phyloP scores from a whole-genome alignment of 306 rosid genomes.

The Quercus dentata region DNA sequence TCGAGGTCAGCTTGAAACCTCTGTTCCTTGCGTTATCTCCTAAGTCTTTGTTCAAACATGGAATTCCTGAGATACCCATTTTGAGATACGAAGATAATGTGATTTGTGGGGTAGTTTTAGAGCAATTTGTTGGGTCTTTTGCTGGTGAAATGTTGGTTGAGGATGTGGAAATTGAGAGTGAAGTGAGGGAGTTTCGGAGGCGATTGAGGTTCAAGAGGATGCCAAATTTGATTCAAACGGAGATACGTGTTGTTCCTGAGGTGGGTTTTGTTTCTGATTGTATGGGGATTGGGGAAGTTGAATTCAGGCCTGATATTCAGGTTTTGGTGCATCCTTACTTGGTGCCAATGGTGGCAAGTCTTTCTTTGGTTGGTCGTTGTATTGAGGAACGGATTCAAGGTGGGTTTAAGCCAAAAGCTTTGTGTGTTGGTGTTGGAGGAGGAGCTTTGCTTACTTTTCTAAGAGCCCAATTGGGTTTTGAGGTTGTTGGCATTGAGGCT shows the following conservation, averaged over 20 bases:
- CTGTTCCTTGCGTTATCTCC: conserved; percentile 77
- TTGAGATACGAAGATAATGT: conserved; percentile 64
- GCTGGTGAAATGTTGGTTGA: conserved; percentile 89
- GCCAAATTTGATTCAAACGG: conserved; percentile 85
- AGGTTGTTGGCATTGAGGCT: conserved; percentile 63
- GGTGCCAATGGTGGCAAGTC: conserved; percentile 80
- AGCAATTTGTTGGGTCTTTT: conserved; percentile 43
- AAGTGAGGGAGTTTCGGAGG: conserved; percentile 65
- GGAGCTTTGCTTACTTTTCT: conserved; percentile 74
- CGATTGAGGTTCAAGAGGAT: conserved; percentile 81
- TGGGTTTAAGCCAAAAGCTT: conserved; percentile 58
- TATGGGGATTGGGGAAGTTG: conserved; percentile 38
- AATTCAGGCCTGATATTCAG: conserved; percentile 46
- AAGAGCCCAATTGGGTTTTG: conserved; percentile 54
- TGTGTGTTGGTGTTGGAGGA: conserved; percentile 93
- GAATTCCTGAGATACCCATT: conserved; percentile 66
- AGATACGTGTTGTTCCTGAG: conserved; percentile 48
- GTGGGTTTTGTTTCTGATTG: conserved; percentile 9
- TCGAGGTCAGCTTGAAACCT: conserved; percentile 57
- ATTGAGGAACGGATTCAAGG: conserved; percentile 35
- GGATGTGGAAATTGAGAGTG: conserved; percentile 62
- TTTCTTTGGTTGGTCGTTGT: conserved; percentile 35
- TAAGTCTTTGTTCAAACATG: conserved; percentile 40
- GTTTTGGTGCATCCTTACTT: conserved; percentile 78
- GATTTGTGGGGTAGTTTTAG: conserved; percentile 44